phyloP scores from a whole-genome alignment of 1,139 yeast species.

The Geotrichum candidum region DNA sequence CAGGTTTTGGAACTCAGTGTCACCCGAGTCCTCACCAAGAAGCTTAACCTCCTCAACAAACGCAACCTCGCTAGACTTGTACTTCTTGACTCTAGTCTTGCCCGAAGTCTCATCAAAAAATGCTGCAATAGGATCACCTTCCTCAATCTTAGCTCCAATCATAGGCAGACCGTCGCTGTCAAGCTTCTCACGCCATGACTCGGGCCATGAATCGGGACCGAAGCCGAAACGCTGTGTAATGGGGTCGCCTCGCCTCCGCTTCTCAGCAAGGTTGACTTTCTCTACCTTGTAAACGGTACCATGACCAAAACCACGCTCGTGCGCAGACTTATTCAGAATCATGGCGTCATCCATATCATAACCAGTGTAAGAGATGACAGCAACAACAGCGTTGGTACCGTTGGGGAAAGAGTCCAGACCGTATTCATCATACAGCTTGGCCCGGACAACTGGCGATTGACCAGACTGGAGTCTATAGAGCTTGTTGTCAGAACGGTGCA shows the following conservation, averaged over 20 bases:
- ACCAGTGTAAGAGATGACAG: slow-evolving; percentile 97
- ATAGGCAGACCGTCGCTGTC: slow-evolving; percentile 93
- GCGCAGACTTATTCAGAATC: slow-evolving; percentile 95
- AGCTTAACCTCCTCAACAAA: slow-evolving; percentile 92
- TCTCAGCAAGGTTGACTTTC: slow-evolving; percentile 72
- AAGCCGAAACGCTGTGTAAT: slow-evolving; percentile 92
- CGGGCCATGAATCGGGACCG: slow-evolving; percentile 90
- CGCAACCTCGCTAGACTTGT: slow-evolving; percentile 92
- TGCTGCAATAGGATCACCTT: slow-evolving; percentile 95
- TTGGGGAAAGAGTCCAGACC: slow-evolving; percentile 99
- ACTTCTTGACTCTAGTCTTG: slow-evolving; percentile 84
- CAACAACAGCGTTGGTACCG: slow-evolving; percentile 97
- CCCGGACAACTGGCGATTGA: slow-evolving; percentile 95
- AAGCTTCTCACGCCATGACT: slow-evolving; percentile 76
- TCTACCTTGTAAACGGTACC: slow-evolving; percentile 96
- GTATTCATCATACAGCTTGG: slow-evolving; percentile 86
- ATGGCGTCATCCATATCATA: slow-evolving; percentile 99
- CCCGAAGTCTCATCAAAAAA: slow-evolving; percentile 88
- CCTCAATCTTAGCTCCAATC: slow-evolving; percentile 80
- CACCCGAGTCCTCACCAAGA: slow-evolving; percentile 75
- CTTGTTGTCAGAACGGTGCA: slow-evolving; percentile 91
- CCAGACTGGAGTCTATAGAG: slow-evolving; percentile 89
- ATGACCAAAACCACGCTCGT: slow-evolving; percentile 96
- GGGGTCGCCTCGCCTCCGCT: slow-evolving; percentile 89
- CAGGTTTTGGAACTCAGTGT: slow-evolving; percentile 73